Conservation (phyloP, 164 flowering plant species). For the Amborella trichopoda region DNA sequence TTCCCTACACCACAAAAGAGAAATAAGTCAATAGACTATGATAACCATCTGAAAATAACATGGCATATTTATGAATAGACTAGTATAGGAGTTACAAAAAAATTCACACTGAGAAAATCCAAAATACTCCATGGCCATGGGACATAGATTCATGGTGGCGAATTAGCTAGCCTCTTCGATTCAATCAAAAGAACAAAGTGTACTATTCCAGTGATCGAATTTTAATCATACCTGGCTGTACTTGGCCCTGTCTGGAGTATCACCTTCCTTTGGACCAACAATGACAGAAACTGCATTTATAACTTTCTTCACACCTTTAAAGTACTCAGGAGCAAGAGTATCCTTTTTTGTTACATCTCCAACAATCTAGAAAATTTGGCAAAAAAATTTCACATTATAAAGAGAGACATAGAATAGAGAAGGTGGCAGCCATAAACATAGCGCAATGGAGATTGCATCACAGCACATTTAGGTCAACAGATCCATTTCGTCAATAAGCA, state of each 20-base stretch:
- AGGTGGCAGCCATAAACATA: no score
- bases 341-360: slow-evolving; percentile 83
- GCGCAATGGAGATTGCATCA: no score
- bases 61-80: no score
- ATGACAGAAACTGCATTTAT: slow-evolving; percentile 89
- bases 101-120: background rate
- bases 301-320: slow-evolving; percentile 82
- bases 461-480: no score
- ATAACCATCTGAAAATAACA: no score
- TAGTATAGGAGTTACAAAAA: background rate
- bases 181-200: no score
- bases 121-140: background rate
- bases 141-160: no score
- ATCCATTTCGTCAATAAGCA: no score
- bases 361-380: slow-evolving; percentile 68
- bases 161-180: no score
- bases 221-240: slow-evolving; percentile 88
- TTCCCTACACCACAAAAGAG: no score
- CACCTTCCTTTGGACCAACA: slow-evolving; percentile 97
- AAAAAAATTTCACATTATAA: background rate
- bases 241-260: slow-evolving; percentile 91
- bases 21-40: no score
- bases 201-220: background rate
- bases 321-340: slow-evolving; percentile 59
- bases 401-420: background rate